Evolutionary conservation across 352 stramenopile species (phyloP), one percentile per base, ranked within the genome.

Genomic region (Globisporangium parvum): DNA sequence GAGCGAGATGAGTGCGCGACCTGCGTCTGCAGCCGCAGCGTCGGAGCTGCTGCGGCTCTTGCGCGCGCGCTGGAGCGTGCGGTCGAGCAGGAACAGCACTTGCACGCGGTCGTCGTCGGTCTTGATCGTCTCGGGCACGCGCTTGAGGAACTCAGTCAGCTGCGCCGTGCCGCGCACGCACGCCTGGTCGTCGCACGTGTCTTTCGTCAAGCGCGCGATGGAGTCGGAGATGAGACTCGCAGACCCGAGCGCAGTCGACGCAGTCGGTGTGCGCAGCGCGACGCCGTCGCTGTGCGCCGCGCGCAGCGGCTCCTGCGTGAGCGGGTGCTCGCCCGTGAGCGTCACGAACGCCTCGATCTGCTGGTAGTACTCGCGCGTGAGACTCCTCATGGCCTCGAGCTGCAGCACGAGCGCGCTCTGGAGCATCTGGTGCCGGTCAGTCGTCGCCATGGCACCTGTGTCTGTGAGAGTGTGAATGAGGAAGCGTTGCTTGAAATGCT

Each of bases 321-420:
- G 59, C 48, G 81, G 81, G 15, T 87, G 62, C 17, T 63, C 49
- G n/a, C 65, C 64, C 6, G 73, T 77, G 31, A 84, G 71, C 56
- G 85, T 70, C 23, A 90, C 65, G 44, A 74, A 90, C 2, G 71
- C 67, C 60, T 90, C 79, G 0, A 75, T 63, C 31, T 92, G 81
- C 57, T 88, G 79, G 60, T 90, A 77, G 55, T 75, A 75, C 61
- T 88, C 76, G 18, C 42, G 59, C 39, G 75, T 54, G 20, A 81
- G 79, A 42, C 59, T 37, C 49, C 71, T 65, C 11, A 77, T 51
- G 17, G 69, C 75, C 55, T 81, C 69, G 31, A 62, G 60, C 64
- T 92, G 79, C 44, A 90, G 66, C 28, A 92, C 55, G 41, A 90
- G 48, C 57, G 85, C 47, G 57, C 70, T 85, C 64, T 75, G 73